Evolutionary conservation across 306 rosid species (phyloP).

Genomic region (Senna tora): DNA sequence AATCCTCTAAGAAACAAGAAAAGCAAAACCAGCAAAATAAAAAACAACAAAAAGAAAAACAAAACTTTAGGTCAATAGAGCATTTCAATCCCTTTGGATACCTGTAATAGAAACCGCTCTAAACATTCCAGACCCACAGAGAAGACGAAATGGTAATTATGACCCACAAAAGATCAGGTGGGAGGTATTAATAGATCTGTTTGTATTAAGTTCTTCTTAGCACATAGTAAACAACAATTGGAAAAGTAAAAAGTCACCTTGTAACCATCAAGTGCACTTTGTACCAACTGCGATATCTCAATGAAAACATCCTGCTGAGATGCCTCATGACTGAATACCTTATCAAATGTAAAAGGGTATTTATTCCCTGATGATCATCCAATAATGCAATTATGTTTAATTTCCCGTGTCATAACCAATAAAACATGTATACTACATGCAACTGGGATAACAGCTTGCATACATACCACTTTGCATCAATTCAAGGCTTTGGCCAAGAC

Average conservation of each 20-base stretch:
- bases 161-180: too few relatives aligned
- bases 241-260: slow-evolving; percentile 61
- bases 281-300: slow-evolving; percentile 93
- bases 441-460: slow-evolving; percentile 5
- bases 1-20: too few relatives aligned
- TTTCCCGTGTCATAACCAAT: neutral
- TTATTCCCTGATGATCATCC: slow-evolving; percentile 68
- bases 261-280: slow-evolving; percentile 97
- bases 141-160: too few relatives aligned
- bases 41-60: too few relatives aligned
- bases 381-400: slow-evolving; percentile 15
- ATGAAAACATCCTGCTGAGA: slow-evolving; percentile 84
- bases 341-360: slow-evolving; percentile 86
- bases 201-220: neutral
- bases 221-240: slow-evolving; percentile 7
- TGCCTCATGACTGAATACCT: slow-evolving; percentile 81
- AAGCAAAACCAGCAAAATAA: too few relatives aligned
- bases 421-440: slow-evolving; percentile 5
- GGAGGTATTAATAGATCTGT: too few relatives aligned
- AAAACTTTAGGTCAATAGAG: too few relatives aligned
- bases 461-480: slow-evolving; percentile 74
- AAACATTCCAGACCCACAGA: too few relatives aligned
- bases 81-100: too few relatives aligned
- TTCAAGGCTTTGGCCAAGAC: slow-evolving; percentile 80
- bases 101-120: too few relatives aligned